These are phyloP conservation scores for Gryganskiella cystojenkinii DNA, from an alignment of 192 early-diverging fungal genomes.

Conservation along the genomic window DNA sequence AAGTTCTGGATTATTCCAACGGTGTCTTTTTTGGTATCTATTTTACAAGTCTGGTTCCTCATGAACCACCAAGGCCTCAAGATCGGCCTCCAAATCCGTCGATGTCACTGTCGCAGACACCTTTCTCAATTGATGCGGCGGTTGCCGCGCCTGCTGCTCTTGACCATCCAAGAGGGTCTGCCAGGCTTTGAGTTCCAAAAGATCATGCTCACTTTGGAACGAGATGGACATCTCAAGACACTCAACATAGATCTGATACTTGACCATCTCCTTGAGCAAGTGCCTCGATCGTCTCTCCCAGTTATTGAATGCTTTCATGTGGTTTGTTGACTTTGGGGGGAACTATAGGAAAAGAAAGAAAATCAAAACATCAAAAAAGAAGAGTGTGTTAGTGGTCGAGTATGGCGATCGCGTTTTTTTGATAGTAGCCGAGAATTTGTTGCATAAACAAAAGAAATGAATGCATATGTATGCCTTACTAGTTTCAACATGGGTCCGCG, in stretches of 20 bases:
- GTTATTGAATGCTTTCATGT: conserved; percentile 76
- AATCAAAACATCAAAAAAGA: too few relatives aligned
- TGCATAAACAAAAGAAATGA: background rate
- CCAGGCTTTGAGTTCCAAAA: background rate
- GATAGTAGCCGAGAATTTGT: too few relatives aligned
- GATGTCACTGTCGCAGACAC: background rate
- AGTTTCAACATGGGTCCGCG: conserved; percentile 60
- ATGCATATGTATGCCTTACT: too few relatives aligned
- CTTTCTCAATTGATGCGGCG: background rate
- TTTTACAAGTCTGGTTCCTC: conserved; percentile 1
- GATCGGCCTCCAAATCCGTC: conserved; percentile 3
- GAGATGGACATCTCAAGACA: conserved; percentile 69
- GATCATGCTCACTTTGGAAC: conserved; percentile 5
- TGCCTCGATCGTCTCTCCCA: conserved; percentile 86
- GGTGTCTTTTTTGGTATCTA: too few relatives aligned
- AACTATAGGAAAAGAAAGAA: conserved; percentile 57
- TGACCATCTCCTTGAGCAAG: conserved; percentile 84
- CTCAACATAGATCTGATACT: conserved; percentile 84
- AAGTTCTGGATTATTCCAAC: too few relatives aligned
- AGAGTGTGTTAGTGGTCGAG: too few relatives aligned
- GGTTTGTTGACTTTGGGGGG: conserved; percentile 63
- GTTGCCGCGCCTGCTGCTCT: background rate
- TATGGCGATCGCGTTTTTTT: too few relatives aligned
- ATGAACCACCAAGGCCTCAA: conserved; percentile 1
- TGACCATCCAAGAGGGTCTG: background rate